Percentiles rank a stretch among this genome's conserved stretches.
These are phyloP conservation scores for Prinsepia uniflora DNA, from an alignment of 306 rosid species.

Conservation along the genomic window DNA sequence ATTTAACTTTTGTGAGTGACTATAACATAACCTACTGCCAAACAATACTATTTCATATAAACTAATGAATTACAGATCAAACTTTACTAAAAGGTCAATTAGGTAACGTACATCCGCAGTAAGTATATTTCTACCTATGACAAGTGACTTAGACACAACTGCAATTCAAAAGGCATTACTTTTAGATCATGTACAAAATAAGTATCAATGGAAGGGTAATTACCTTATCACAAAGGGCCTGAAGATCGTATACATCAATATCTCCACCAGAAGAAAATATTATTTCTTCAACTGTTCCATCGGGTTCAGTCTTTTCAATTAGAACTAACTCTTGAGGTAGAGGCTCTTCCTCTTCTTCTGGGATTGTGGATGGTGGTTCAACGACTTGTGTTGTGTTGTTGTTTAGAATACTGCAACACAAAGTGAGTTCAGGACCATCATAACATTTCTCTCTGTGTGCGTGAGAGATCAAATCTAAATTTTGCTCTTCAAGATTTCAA, in stretches of 20 bases:
- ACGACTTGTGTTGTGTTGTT: conserved; percentile 63
- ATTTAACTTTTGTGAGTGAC: neutral
- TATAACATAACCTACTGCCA: conserved; percentile 2
- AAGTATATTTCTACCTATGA: neutral
- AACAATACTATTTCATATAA: neutral
- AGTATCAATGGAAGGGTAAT: neutral
- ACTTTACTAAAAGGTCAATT: neutral
- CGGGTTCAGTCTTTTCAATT: conserved; percentile 65
- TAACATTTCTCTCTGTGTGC: neutral
- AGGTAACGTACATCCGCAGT: neutral
- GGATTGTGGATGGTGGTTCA: conserved; percentile 47
- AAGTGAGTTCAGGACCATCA: conserved; percentile 17
- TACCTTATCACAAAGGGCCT: conserved; percentile 90
- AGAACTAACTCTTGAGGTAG: conserved; percentile 83
- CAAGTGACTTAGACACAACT: neutral
- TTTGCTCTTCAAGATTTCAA: neutral
- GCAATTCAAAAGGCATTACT: neutral
- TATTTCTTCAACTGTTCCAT: conserved; percentile 82
- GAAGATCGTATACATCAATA: conserved; percentile 86
- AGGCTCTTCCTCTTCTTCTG: conserved; percentile 62
- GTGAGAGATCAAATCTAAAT: neutral
- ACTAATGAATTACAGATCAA: neutral
- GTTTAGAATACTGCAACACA: conserved; percentile 51
- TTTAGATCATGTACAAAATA: neutral
- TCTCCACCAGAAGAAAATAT: conserved; percentile 87